Percentiles rank a stretch among this genome's conserved stretches.
Evolutionary conservation across 2,329 filamentous ascomycete species (phyloP).

Genomic region (Exophiala oligosperma): DNA sequence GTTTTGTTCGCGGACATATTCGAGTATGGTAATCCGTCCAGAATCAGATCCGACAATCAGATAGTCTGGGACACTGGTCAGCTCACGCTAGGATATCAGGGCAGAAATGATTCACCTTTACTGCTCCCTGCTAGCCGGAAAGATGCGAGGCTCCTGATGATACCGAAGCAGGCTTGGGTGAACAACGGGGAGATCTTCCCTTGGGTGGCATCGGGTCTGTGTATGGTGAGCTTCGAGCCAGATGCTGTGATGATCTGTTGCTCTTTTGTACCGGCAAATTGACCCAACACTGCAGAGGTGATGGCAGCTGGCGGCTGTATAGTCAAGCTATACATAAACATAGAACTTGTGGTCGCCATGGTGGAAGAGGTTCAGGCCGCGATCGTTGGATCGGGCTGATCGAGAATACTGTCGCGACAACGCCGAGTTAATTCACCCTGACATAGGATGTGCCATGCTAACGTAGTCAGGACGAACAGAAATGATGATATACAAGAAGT

Average conservation of each 20-base stretch:
- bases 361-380: constrained; percentile 32
- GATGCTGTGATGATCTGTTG: constrained; percentile 96
- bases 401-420: background rate
- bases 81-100: background rate
- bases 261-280: constrained; percentile 94
- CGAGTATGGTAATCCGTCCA: constrained; percentile 88
- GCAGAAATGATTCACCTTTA: constrained; percentile 67
- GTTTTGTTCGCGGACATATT: constrained; percentile 85
- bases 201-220: constrained; percentile 80
- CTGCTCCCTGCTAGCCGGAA: constrained; percentile 91
- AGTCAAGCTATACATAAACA: constrained; percentile 98
- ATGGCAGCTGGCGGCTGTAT: constrained; percentile 89
- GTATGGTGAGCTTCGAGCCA: constrained; percentile 82
- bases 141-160: constrained; percentile 83
- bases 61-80: constrained; percentile 65
- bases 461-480: no score
- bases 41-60: constrained; percentile 95
- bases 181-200: constrained; percentile 84
- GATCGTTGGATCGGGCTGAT: background rate
- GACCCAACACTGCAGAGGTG: constrained; percentile 86
- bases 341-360: constrained; percentile 97
- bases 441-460: background rate
- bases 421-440: background rate
- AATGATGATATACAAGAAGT: background rate
- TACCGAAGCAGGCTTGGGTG: constrained; percentile 93